Evolutionary conservation across 1,284 basidiomycete genomes (phyloP), one percentile per base, ranked within the genome.

Genomic region (Boletus chippewaensis): DNA sequence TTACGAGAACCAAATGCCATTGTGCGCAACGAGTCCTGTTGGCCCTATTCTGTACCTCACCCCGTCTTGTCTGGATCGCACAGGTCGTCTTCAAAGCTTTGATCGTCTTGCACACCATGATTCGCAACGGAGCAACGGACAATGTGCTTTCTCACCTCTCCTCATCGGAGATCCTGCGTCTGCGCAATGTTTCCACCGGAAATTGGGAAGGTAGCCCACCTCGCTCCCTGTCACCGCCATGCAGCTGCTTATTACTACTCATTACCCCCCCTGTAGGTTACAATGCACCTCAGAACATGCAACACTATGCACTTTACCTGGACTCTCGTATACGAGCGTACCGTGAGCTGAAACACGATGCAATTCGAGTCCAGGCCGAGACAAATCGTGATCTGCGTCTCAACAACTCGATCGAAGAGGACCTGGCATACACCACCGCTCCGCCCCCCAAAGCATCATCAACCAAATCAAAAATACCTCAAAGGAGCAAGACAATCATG

Each of bases 71-170:
- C n/a, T 44, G 32, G 15, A 16, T 53, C 45, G 12, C 38, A 13
- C 60, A 95, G 92, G 79, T 96, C 59, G 94, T 93, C 15, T 96
- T 98, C 83, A 99, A 99, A 65, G 91, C 94, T 0, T 76, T 99
- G 59, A 85, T 99, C 62, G 91, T 96, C 6, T 74, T 98, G 18
- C 95, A 99, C 68, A 93, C 87, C 29, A 90, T 99, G 85, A 90
- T 99, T 64, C 83, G 95, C 28, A 91, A 92, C 54, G 95, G 94
- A 15, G 80, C 90, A 12, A 94, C 95, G 13, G 93, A 97, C 72
- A 89, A 92, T 60, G 83, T 98, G 7, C 80, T 98, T 31, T 76
- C 80, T 11, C 87, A 91, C 65, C 78, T 97, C 16, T 85, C 90
- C 5, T 79, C 83, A 31, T 78, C 81, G 4, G 91, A 95, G 60